These are phyloP conservation scores for Lepidium aucheri DNA, from an alignment of 345 rosid genomes.

Conservation along the genomic window DNA sequence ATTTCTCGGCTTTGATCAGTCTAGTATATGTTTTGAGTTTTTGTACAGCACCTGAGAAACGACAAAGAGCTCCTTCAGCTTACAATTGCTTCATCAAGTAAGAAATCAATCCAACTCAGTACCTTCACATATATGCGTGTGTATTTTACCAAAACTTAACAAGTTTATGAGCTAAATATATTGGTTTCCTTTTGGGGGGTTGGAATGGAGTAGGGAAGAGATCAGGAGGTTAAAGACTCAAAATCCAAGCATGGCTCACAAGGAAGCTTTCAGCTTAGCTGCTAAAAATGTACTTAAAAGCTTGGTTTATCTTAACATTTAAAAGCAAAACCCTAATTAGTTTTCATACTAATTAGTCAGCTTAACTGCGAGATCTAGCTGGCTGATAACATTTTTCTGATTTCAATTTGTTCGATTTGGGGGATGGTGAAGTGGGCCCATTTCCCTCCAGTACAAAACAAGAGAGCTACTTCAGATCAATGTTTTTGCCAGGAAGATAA, in stretches of 20 bases:
- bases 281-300: conserved; percentile 64
- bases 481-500: conserved; percentile 21
- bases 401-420: conserved; percentile 25
- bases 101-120: neutral
- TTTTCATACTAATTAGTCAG: neutral
- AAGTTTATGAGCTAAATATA: neutral
- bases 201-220: conserved; percentile 61
- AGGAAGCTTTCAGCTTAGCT: conserved; percentile 96
- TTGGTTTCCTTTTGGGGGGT: neutral
- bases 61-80: conserved; percentile 97
- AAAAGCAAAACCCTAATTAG: neutral
- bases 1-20: neutral
- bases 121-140: neutral
- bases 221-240: conserved; percentile 87
- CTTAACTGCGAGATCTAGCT: neutral
- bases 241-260: conserved; percentile 91
- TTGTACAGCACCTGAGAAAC: conserved; percentile 82
- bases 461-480: conserved; percentile 35
- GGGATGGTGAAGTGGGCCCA: conserved; percentile 72
- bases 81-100: conserved; percentile 97
- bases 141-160: neutral
- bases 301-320: neutral
- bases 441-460: conserved; percentile 57
- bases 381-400: neutral
- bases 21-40: conserved; percentile 1